A percentile compares a stretch with the other conserved stretches of the same genome.
Conservation (phyloP, 192 early-diverging fungal species). For the Coemansia sp. region DNA sequence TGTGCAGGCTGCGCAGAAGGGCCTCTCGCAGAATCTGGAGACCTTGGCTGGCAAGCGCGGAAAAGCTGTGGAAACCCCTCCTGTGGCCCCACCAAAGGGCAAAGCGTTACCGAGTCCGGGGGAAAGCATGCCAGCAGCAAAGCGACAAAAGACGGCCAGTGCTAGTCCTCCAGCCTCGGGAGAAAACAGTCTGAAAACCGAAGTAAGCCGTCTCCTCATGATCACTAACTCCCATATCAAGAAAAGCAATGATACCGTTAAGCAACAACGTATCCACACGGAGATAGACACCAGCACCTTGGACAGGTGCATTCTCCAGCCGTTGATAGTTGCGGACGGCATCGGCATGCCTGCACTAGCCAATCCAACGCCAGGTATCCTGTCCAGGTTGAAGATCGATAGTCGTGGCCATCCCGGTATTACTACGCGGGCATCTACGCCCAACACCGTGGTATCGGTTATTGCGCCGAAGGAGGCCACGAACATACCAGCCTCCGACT, state of each 20-base stretch:
- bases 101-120: neutral
- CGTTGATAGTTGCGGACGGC: slow-evolving; percentile 22
- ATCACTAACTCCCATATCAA: neutral
- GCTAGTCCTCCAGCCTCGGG: neutral
- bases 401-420: neutral
- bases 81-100: neutral
- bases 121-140: neutral
- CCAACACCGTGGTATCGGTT: neutral
- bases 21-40: slow-evolving; percentile 15
- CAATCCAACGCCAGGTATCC: neutral
- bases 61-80: neutral
- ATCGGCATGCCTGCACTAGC: slow-evolving; percentile 17
- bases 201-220: neutral
- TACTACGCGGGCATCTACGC: neutral
- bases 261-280: neutral
- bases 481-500: neutral
- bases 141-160: slow-evolving; percentile 3
- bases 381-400: neutral
- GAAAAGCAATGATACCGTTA: neutral
- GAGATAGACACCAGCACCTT: neutral
- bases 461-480: neutral
- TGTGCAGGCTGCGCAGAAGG: slow-evolving; percentile 27
- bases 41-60: slow-evolving; percentile 26
- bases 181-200: neutral
- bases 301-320: slow-evolving; percentile 27